Evolutionary conservation across 2,329 filamentous ascomycete genomes (phyloP), one percentile per base, ranked within the genome.

Genomic region (Beauveria sp.): DNA sequence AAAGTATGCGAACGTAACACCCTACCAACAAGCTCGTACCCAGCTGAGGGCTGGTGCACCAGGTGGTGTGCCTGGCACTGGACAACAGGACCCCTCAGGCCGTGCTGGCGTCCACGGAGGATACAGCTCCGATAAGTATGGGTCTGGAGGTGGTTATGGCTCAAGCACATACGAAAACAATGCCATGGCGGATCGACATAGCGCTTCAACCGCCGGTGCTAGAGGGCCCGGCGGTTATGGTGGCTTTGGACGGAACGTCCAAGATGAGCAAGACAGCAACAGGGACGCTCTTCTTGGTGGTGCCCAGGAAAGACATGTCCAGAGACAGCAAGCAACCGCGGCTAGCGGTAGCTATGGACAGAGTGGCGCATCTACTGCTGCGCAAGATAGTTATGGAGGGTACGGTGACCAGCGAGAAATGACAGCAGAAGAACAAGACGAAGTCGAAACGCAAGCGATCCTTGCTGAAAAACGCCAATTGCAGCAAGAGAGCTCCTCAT

Each of bases 381-480:
- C 45, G 24, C 66, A 65, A 34, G 70, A 68, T 42, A 70, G 70
- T 14, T 81, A 79, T 62, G 82, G 78, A 28, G 82, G 80, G 31
- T 86, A 86, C 65, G 83, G 90, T 58, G 86, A 88, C 62, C 83
- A 89, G 63, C 84, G 90, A 53, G 85, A 96, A 72, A 77, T 96
- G 66, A 96, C 91, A 0, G 91, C 87, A 1, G 91, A 97, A 67
- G 85, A 85, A 80, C 77, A 91, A 71, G 91, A 96, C 62, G 78
- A 83, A 77, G 75, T 88, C 65, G 87, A 95, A 64, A 83, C 93
- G 14, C 80, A 86, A 63, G 84, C 85, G 0, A 86, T 76, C 26
- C 68, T 88, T 20, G 63, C 67, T 4, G 72, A 77, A 67, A 77
- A 76, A 67, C 80, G 87, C 67, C 84, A 96, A 69, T 82, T 91